Percentiles rank a stretch among this genome's conserved stretches.
Conservation (phyloP, 2,329 filamentous ascomycete genomes). For the Verticillium zaregamsianum region DNA sequence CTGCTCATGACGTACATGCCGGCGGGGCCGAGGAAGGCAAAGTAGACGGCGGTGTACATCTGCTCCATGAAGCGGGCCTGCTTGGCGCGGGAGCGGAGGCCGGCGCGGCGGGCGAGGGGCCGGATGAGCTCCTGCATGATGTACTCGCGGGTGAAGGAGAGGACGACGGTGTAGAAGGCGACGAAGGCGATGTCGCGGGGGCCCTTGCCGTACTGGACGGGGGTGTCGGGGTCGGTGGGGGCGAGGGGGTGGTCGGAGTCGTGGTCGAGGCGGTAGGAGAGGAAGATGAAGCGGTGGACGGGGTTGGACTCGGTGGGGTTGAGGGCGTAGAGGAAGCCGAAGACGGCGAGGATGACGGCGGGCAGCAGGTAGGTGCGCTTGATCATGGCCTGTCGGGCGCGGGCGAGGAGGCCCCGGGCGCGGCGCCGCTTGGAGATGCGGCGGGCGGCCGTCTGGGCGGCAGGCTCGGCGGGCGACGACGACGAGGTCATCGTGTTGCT, state of each 20-base stretch:
- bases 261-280: slow-evolving; percentile 74
- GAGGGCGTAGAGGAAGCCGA: slow-evolving; percentile 66
- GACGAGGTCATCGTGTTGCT: neutral
- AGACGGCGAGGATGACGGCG: slow-evolving; percentile 59
- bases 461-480: neutral
- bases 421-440: slow-evolving; percentile 51
- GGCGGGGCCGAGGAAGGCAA: slow-evolving; percentile 73
- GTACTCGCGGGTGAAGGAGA: slow-evolving; percentile 93
- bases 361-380: slow-evolving; percentile 64
- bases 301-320: slow-evolving; percentile 78
- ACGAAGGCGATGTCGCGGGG: slow-evolving; percentile 82
- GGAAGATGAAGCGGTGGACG: slow-evolving; percentile 77
- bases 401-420: slow-evolving; percentile 42
- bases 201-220: slow-evolving; percentile 83
- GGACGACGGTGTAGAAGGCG: slow-evolving; percentile 80
- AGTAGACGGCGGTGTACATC: slow-evolving; percentile 90
- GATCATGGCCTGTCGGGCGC: slow-evolving; percentile 49
- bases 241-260: slow-evolving; percentile 34
- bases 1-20: slow-evolving; percentile 87
- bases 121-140: slow-evolving; percentile 87
- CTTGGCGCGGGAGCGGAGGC: slow-evolving; percentile 70
- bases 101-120: slow-evolving; percentile 66
- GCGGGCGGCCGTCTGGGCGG: slow-evolving; percentile 21
- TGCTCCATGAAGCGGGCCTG: slow-evolving; percentile 95
- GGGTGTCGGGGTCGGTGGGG: slow-evolving; percentile 65